Evolutionary conservation across 176 grass and related monocot genomes (phyloP), one percentile per base, ranked within the genome.

Genomic region (Luzula sylvatica): DNA sequence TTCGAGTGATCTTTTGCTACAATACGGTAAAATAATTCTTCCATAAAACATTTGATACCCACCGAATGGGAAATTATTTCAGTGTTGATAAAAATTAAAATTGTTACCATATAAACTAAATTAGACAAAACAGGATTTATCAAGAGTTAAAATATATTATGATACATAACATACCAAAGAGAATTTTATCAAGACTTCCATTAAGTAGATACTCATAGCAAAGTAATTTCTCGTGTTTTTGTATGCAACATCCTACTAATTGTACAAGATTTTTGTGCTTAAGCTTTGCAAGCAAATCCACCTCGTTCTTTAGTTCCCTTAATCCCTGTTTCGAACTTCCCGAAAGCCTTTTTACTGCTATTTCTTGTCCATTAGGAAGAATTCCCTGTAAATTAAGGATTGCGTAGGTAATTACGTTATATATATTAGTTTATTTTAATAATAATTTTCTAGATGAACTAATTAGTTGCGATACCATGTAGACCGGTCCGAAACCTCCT

Each of bases 311-410:
- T 26, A 67, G 53, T 28, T 54, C 63, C 5, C 21, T 38, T 23
- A 27, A 12, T 53, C 63, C 63, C 26, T 67, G 63, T 0, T 23
- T 23, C 1, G 63, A 67, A 15, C 18, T 53, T 53, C n/a, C 41
- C 3, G 63, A 50, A 3, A 67, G 16, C 27, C 63, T 67, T 52
- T 67, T 67, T 0, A 67, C 63, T 24, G 63, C 63, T 38, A 67
- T 8, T 38, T 67, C 44, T 23, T 53, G 63, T 11, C 27, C 63
- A 32, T 54, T 52, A 5, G 53, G 27, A 56, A 56, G 28, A 56
- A 5, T 56, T 20, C 53, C 53, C 53, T 45, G 44, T n/a, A n/a
- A n/a, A n/a, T n/a, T n/a, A n/a, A n/a, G n/a, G n/a, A n/a, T n/a
- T n/a, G n/a, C n/a, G n/a, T n/a, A n/a, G n/a, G n/a, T n/a, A n/a